Evolutionary conservation across 2,329 filamentous ascomycete species (phyloP).

Genomic region (Tolypocladium endophyticum): DNA sequence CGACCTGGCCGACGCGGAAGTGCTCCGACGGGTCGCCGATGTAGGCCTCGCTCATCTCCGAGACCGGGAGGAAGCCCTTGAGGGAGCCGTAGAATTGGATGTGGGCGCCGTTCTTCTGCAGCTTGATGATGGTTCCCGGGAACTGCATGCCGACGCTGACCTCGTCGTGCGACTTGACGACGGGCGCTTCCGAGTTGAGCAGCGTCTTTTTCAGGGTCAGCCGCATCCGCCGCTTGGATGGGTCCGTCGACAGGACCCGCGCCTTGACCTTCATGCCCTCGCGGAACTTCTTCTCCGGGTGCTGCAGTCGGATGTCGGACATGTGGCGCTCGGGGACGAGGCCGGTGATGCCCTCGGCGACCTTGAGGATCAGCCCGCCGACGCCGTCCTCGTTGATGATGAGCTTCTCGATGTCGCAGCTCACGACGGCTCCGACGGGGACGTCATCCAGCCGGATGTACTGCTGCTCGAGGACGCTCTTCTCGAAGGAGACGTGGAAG

Average conservation of each 20-base stretch:
- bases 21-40: conserved; percentile 84
- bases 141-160: conserved; percentile 66
- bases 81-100: conserved; percentile 86
- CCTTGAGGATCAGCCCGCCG: conserved; percentile 67
- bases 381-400: conserved; percentile 70
- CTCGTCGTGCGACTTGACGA: conserved; percentile 68
- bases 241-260: conserved; percentile 71
- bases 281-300: conserved; percentile 93
- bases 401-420: conserved; percentile 76
- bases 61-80: conserved; percentile 78
- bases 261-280: conserved; percentile 78
- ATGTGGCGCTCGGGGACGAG: conserved; percentile 82
- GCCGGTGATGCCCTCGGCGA: conserved; percentile 82
- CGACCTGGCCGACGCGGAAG: conserved; percentile 82
- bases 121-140: conserved; percentile 76
- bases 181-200: conserved; percentile 75
- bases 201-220: conserved; percentile 92
- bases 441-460: conserved; percentile 92
- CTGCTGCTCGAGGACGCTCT: conserved; percentile 71
- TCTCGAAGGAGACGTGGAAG: conserved; percentile 76
- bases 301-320: conserved; percentile 75
- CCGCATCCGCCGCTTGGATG: conserved; percentile 65
- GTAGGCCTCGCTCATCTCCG: conserved; percentile 96
- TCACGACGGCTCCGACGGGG: conserved; percentile 67
- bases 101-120: conserved; percentile 69